Base-by-base conservation (phyloP, 2,329 filamentous ascomycete genomes). In the Ceratocystis ficicola region DNA sequence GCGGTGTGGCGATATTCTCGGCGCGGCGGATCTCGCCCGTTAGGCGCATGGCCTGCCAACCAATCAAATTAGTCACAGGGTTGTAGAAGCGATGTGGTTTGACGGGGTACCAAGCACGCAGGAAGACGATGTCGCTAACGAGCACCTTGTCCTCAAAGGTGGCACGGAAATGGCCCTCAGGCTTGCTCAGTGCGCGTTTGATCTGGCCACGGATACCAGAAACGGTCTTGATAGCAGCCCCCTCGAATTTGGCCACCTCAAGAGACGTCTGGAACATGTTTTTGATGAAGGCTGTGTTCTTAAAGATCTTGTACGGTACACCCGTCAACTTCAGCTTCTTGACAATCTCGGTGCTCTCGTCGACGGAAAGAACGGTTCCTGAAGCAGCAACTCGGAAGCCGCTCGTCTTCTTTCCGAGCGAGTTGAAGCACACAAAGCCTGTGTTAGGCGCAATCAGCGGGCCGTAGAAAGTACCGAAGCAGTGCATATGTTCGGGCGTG, bases 61-160 rank as follows among this genome's bases (percentile, higher is more conserved):
- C 90, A 68, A 97, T 82, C 48, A 97, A 83, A 76, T 99, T 96
- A 67, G 90, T 94, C 65, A 95, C 92, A 1, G 91, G 89, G 76
- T 97, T 96, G 80, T 96, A 96, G 83, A 96, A 99, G 67, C 92
- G 87, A 75, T 91, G 91, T 1, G 94, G 94, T 73, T 91, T 91
- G 75, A 99, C 86, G 8, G 94, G 90, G 76, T 95, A 97, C 95
- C 95, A 99, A 1, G 94, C 93, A 62, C 94, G 85, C 48, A 99
- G 78, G 80, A 99, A 97, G 69, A 97, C 89, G 70, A 99, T 95
- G 74, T 99, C 94, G 75, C 86, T 90, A 83, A 96, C 91, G 63
- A 99, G 81, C 69, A 99, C 90, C 79, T 97, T 99, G 82, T 99
- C 94, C 76, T 99, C 94, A 71, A 99, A 99, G 0, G 94, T 97